A percentile compares a stretch with the other conserved stretches of the same genome.
Conservation (phyloP, 805 yeast genomes). For the Starmerella vitae region DNA sequence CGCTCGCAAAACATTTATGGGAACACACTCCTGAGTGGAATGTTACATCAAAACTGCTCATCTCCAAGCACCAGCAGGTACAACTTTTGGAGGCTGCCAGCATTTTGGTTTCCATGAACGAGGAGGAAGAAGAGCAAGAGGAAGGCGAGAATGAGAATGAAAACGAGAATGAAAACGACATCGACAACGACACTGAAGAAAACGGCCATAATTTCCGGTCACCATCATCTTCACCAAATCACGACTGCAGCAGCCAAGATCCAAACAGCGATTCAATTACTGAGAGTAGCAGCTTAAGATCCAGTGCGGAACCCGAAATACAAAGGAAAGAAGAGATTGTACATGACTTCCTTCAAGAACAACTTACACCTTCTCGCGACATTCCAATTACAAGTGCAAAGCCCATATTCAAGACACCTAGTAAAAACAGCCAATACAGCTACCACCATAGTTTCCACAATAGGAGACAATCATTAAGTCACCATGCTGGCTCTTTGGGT, state of each 20-base stretch:
- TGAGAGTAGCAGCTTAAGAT: background rate
- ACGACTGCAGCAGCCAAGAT: background rate
- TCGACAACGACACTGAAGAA: background rate
- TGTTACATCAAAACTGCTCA: slow-evolving; percentile 63
- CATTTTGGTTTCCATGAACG: slow-evolving; percentile 60
- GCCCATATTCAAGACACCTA: slow-evolving; percentile 14
- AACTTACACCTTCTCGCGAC: slow-evolving; percentile 15
- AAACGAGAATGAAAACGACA: background rate
- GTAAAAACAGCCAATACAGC: slow-evolving; percentile 5
- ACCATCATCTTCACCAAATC: too few species aligned
- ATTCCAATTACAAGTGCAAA: slow-evolving; percentile 14
- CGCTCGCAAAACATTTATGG: slow-evolving; percentile 83
- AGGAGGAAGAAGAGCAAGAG: slow-evolving; percentile 23
- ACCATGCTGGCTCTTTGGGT: background rate
- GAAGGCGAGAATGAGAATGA: slow-evolving; percentile 16
- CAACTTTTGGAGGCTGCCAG: slow-evolving; percentile 54
- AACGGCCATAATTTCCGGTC: too few species aligned
- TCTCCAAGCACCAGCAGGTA: slow-evolving; percentile 81
- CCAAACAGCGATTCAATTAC: background rate
- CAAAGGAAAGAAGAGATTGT: background rate
- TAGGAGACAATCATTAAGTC: background rate
- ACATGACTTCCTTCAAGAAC: background rate
- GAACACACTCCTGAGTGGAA: slow-evolving; percentile 94
- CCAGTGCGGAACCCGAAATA: background rate
- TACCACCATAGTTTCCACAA: slow-evolving; percentile 1